These are phyloP conservation scores for Articulospora tetracladia DNA, from an alignment of 495 filamentous ascomycete genomes.

Conservation along the genomic window DNA sequence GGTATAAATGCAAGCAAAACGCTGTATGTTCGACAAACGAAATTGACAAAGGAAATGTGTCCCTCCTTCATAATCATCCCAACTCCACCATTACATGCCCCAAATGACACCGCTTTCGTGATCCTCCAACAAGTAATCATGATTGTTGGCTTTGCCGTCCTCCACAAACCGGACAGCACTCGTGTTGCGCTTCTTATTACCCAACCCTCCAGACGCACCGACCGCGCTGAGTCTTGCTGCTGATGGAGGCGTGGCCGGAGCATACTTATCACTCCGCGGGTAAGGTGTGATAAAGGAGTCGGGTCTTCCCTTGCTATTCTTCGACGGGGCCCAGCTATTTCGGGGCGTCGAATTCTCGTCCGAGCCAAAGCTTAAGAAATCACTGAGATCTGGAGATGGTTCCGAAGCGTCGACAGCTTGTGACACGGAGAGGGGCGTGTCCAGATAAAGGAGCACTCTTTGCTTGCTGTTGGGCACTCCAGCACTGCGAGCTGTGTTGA, in stretches of 20 bases:
- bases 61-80: background rate
- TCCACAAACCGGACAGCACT: slow-evolving; percentile 10
- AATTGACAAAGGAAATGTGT: background rate
- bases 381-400: slow-evolving; percentile 26
- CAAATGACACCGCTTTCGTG: slow-evolving; percentile 14
- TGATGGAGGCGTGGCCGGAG: slow-evolving; percentile 14
- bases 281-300: slow-evolving; percentile 16
- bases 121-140: slow-evolving; percentile 19
- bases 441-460: slow-evolving; percentile 20
- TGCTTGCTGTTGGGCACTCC: slow-evolving; percentile 2
- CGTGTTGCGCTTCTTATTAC: background rate
- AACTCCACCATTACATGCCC: slow-evolving; percentile 13
- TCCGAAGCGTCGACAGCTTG: slow-evolving; percentile 20
- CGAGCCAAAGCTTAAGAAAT: slow-evolving; percentile 26
- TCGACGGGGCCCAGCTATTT: slow-evolving; percentile 6
- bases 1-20: slow-evolving; percentile 10
- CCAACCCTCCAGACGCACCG: slow-evolving; percentile 11
- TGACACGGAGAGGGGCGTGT: slow-evolving; percentile 14
- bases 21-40: slow-evolving; percentile 1
- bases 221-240: slow-evolving; percentile 24
- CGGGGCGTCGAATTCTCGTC: slow-evolving; percentile 26
- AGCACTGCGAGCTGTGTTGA: slow-evolving; percentile 4
- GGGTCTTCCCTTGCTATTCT: slow-evolving; percentile 4
- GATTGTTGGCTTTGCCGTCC: slow-evolving; percentile 11
- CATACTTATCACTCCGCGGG: background rate